Conservation (phyloP, 176 grass and related monocot genomes). For the maize (Zea mays) region DNA sequence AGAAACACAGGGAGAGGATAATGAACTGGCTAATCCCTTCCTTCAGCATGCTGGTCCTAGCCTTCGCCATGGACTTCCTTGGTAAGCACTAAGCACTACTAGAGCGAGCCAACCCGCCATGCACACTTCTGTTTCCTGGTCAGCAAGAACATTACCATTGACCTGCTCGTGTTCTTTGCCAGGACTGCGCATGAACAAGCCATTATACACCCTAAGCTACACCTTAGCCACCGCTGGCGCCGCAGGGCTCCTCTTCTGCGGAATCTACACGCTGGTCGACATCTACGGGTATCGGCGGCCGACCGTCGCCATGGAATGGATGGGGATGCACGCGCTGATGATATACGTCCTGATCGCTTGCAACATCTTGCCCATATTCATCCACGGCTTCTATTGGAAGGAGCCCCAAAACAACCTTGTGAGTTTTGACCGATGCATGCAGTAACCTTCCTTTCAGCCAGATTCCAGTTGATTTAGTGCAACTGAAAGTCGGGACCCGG, state of each 20-base stretch:
- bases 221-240: slow-evolving; percentile 68
- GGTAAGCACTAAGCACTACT: slow-evolving; percentile 55
- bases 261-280: slow-evolving; percentile 82
- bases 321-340: slow-evolving; percentile 78
- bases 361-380: slow-evolving; percentile 80
- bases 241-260: slow-evolving; percentile 68
- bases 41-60: slow-evolving; percentile 63
- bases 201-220: slow-evolving; percentile 80
- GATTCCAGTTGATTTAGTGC: not conserved
- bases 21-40: slow-evolving; percentile 76
- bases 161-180: slow-evolving; percentile 2
- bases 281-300: slow-evolving; percentile 62
- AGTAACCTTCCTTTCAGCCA: not conserved
- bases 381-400: slow-evolving; percentile 92
- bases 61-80: slow-evolving; percentile 63
- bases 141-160: not conserved
- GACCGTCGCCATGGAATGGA: slow-evolving; percentile 67
- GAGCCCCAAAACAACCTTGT: slow-evolving; percentile 88
- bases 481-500: not conserved
- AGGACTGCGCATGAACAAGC: slow-evolving; percentile 90
- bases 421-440: slow-evolving; percentile 15
- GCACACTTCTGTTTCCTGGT: not conserved
- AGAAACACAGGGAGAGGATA: slow-evolving; percentile 79
- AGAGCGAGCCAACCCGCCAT: not conserved
- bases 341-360: slow-evolving; percentile 80